Percentiles rank a stretch among this genome's conserved stretches.
These are phyloP conservation scores for Pythium monospermum DNA, from an alignment of 352 stramenopile species.

Conservation along the genomic window DNA sequence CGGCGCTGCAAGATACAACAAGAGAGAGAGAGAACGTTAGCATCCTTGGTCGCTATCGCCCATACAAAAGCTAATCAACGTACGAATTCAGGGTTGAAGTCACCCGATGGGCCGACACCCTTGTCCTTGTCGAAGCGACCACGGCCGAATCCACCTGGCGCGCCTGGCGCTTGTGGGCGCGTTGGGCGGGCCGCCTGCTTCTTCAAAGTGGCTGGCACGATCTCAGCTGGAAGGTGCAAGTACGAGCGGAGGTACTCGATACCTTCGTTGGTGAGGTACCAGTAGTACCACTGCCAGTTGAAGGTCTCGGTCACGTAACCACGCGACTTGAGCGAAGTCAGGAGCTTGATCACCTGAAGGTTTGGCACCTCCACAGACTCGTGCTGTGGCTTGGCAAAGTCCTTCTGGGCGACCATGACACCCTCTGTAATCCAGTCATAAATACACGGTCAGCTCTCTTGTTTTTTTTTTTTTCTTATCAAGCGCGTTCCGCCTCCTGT, in stretches of 20 bases:
- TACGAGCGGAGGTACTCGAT: conserved; percentile 99
- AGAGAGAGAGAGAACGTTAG: conserved; percentile 2
- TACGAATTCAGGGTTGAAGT: conserved; percentile 89
- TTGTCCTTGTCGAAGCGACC: conserved; percentile 89
- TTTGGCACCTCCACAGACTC: conserved; percentile 98
- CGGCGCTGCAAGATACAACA: conserved; percentile 35
- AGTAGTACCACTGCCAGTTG: conserved; percentile 99
- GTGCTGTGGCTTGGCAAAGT: conserved; percentile 88
- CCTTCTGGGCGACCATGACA: conserved; percentile 90
- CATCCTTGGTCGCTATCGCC: not conserved
- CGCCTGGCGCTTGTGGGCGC: conserved; percentile 68
- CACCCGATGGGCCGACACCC: conserved; percentile 79
- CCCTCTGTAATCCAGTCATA: conserved; percentile 42
- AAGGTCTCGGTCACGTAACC: conserved; percentile 98
- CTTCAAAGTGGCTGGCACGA: conserved; percentile 98
- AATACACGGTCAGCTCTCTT: conserved; percentile 6
- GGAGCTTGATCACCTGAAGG: conserved; percentile 97
- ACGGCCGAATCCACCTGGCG: conserved; percentile 77
- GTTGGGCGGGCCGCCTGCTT: conserved; percentile 88
- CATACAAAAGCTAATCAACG: conserved; percentile 11
- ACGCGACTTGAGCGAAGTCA: conserved; percentile 97
- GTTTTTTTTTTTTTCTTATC: no score
- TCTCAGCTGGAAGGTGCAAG: conserved; percentile 97
- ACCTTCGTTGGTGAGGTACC: conserved; percentile 98
- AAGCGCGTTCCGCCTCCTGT: no score